Evolutionary conservation across 164 flowering plant genomes (phyloP), one percentile per base, ranked within the genome.

Genomic region (Magnolia sinica): DNA sequence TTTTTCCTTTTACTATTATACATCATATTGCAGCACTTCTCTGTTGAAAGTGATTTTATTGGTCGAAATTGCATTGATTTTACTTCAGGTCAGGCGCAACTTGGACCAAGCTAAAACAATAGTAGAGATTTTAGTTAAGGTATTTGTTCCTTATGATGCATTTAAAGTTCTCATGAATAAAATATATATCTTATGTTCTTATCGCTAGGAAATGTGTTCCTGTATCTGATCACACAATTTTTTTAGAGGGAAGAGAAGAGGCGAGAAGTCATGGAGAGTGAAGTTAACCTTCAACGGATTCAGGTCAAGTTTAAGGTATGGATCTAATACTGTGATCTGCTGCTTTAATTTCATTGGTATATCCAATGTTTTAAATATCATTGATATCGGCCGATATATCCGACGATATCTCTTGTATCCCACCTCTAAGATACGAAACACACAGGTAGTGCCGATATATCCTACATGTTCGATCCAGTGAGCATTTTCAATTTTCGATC

Each of bases 241-340:
- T n/a, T 86, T 80, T 85, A 93, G 98, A 91, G 99, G 80, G 99
- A 96, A 79, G 99, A 94, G 86, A 96, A 91, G 81, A 96, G 94
- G 83, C 86, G 97, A 79, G 99, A 96, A 31, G 91, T 90, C 70
- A 87, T 92, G 89, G 97, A 92, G 85, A 87, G 87, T 82, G 98
- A 96, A 87, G 93, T 94, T 74, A 87, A 80, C 76, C 91, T 96
- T 77, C 98, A 92, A 83, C 86, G 96, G 78, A 83, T 90, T 80
- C 99, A 92, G 85, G 70, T 94, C 79, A 91, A 90, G 79, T 94
- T 89, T 72, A 92, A 90, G 92, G 98, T 95, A 81, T 70, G 77
- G 51, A 74, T 75, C 1, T 31, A 16, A 45, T 65, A 27, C 23
- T 10, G 23, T 65, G 22, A 2, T 65, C 27, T 65, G 1, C 23